Base-by-base conservation (phyloP, 2,329 filamentous ascomycete species). In the Lojkania enalia region DNA sequence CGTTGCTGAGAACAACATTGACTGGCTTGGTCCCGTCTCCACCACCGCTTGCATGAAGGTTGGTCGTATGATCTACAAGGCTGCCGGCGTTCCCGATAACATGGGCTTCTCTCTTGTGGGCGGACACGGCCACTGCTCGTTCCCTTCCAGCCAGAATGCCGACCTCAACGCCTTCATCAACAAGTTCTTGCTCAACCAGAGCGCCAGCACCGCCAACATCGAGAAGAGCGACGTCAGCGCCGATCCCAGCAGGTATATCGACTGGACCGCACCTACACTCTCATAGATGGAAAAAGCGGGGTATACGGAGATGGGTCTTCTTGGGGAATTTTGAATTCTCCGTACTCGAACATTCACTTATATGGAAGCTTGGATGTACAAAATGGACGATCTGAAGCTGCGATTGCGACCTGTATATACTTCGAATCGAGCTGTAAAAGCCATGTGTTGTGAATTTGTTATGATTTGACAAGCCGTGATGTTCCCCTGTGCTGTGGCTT, bases 31-130 rank as follows among this genome's bases (percentile, higher is more conserved):
- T 27, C 77, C 77, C 37, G 76, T 79, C 45, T 75, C 76, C 42
- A 81, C 77, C 13, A 81, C 77, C 19, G 79, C 73, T 38, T 82
- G 78, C 67, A 82, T 81, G 79, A 77, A 77, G 65, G 77, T 74
- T 15, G 79, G 70, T 3, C 73, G 74, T 29, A 66, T 76, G 39
- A 75, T 81, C 58, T 83, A 81, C 66, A 74, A 78, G 68, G 76
- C 74, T 3, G 69, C 78, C 19, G 80, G 78, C 44, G 75, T 71
- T 2, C 72, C 76, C 13, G 76, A 76, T 52, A 75, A 78, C 63
- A 80, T 82, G 77, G 80, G 80, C 2, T 81, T 81, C 63, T 79
- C 77, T 23, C 74, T 81, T 56, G 70, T 77, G 23, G 78, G 77
- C 27, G 75, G 74, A 47, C 77, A 82, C 62, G 67, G 69, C 47